A percentile compares a stretch with the other conserved stretches of the same genome.
Conservation (phyloP, 345 rosid species). For the Populus deltoides region DNA sequence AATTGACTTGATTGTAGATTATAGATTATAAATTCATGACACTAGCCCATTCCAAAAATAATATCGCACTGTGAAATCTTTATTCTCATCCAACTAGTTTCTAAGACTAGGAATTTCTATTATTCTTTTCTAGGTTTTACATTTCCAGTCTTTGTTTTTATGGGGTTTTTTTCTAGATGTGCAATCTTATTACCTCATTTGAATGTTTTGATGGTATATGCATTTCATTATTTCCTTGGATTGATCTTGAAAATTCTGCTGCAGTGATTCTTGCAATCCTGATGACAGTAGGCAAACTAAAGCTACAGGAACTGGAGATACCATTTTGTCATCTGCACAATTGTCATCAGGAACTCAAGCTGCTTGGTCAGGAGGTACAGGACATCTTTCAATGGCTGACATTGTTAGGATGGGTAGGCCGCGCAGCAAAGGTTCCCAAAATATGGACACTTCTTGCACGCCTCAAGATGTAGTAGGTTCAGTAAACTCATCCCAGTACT, state of each 20-base stretch:
- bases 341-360: slow-evolving; percentile 20
- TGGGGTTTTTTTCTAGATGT: neutral
- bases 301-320: slow-evolving; percentile 23
- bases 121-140: no score
- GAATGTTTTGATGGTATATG: neutral
- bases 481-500: slow-evolving; percentile 8
- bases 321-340: slow-evolving; percentile 23
- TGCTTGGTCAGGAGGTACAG: slow-evolving; percentile 24
- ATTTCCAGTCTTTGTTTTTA: no score
- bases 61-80: no score
- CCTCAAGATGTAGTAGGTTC: slow-evolving; percentile 14
- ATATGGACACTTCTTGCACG: slow-evolving; percentile 21
- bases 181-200: neutral
- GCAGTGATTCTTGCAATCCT: slow-evolving; percentile 36
- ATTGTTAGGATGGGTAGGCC: slow-evolving; percentile 37
- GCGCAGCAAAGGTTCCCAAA: slow-evolving; percentile 16
- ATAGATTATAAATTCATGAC: no score
- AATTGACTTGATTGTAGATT: no score
- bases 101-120: no score
- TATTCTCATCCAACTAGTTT: no score
- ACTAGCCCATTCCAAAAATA: no score
- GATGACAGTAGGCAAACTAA: slow-evolving; percentile 30
- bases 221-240: neutral
- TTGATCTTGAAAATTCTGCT: slow-evolving; percentile 8
- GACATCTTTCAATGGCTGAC: slow-evolving; percentile 43